These are phyloP conservation scores for Suillus hirtellus DNA, from an alignment of 768 basidiomycete genomes.

Conservation along the genomic window DNA sequence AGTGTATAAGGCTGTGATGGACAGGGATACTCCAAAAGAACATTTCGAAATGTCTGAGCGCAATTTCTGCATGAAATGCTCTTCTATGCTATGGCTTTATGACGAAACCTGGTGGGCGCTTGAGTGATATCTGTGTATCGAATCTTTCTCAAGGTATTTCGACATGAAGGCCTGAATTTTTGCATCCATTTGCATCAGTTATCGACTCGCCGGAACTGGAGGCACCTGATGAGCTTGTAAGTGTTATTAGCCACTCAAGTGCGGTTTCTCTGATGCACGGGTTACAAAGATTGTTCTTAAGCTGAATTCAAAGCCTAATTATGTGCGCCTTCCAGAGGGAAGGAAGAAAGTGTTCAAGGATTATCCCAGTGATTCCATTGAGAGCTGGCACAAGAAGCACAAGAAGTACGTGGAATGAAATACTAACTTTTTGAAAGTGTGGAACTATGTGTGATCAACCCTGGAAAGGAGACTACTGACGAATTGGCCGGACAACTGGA, in stretches of 20 bases:
- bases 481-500: background rate
- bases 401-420: conserved; percentile 38
- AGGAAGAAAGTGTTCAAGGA: conserved; percentile 45
- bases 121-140: conserved; percentile 1
- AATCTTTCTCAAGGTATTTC: background rate
- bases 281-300: conserved; percentile 45
- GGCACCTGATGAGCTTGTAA: conserved; percentile 50
- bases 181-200: conserved; percentile 70
- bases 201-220: conserved; percentile 63
- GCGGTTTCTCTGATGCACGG: background rate
- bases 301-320: conserved; percentile 52
- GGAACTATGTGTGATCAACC: background rate
- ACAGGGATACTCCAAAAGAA: conserved; percentile 54
- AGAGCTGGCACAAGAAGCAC: conserved; percentile 61
- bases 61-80: conserved; percentile 64
- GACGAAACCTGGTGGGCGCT: conserved; percentile 50
- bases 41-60: conserved; percentile 53
- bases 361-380: conserved; percentile 49
- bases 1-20: conserved; percentile 61
- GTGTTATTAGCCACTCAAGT: conserved; percentile 15
- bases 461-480: background rate
- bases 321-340: conserved; percentile 65
- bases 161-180: conserved; percentile 53
- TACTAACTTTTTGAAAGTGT: background rate
- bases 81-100: conserved; percentile 67